Evolutionary conservation across 2,329 filamentous ascomycete genomes (phyloP), one percentile per base, ranked within the genome.

Genomic region (Ascocoryne sarcoides): DNA sequence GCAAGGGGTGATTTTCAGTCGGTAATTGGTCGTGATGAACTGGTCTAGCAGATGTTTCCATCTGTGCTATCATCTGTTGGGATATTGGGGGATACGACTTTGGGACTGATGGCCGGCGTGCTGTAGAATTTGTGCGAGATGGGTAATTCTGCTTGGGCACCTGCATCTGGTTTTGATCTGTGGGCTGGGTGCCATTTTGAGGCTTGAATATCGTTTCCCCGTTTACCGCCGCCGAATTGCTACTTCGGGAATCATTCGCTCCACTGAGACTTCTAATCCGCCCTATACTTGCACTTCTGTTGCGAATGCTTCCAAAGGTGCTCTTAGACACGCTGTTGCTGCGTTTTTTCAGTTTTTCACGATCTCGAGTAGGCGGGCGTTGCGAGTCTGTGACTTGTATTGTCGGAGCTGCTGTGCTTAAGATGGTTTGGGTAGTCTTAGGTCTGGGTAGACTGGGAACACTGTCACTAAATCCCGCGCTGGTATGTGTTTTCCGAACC

Each of bases 311-410:
- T n/a, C 31, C 37, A n/a, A n/a, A n/a, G 14, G 58, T 26, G 23
- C 23, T 26, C 12, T 64, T 59, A 39, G 62, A 61, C 12, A 55
- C 36, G 45, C 63, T 65, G 12, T 55, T 55, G 34, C 47, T 61
- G 37, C 61, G 58, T 36, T 59, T 63, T 23, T 41, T 37, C n/a
- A 47, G 45, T 32, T 49, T 68, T 68, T 52, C 52, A 60, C 40
- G 48, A 55, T 50, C 61, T 41, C 64, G 73, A 52, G 63, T 72
- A 41, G 86, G 83, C n/a, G n/a, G n/a, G n/a, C n/a, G n/a, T n/a
- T n/a, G n/a, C n/a, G n/a, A n/a, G 43, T 76, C 75, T 0, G 80
- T 92, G 18, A 93, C 73, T 42, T 92, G 84, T 45, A 93, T 89
- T 1, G 78, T 71, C 2, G 87, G 86, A 21, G 80, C 55, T 9